Base-by-base conservation (phyloP, 164 flowering plant genomes). In the Umbellularia californica region DNA sequence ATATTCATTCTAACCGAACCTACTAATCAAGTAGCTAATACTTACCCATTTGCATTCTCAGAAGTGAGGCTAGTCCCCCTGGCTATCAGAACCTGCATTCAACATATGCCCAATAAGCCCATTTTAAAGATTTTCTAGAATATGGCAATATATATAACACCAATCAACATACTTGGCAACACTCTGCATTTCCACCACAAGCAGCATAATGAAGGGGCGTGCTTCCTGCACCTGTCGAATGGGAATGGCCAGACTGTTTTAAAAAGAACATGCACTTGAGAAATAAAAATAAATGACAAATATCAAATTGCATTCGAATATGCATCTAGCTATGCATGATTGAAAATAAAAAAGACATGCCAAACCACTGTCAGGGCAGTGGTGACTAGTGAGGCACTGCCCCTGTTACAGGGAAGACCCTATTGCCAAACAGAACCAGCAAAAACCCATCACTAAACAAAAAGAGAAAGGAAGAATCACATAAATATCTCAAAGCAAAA, bases 161-260 rank as follows among this genome's bases (percentile, higher is more conserved):
- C 27, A 67, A 65, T 10, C 69, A 71, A 76, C 83, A n/a, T 84
- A 95, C 98, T 82, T 90, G 97, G 75, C 98, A 95, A 78, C 98
- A 95, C 68, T 91, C 93, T 47, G 83, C 85, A 88, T 85, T 95
- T 74, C 98, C 98, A 76, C 97, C 97, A 80, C 95, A 92, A 24
- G 97, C 98, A 65, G 98, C 98, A 81, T 95, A 95, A 82, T 95
- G 98, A 65, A 95, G 97, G 14, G 98, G 84, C 28, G 95, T 90
- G 86, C 98, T 95, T 75, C 97, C 97, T 22, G 97, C 89, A 80
- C 98, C 97, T 95, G 92, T 72, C 78, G 74, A 27, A 64, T 2
- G 5, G 27, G 25, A 62, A 27, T 17, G 25, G 50, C 4, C n/a
- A 71, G 28, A 69, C 58, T 41, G 15, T 30, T 15, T 68, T 14